phyloP scores from a whole-genome alignment of 805 yeast genomes.

The Zygoascus flipseniorum region DNA sequence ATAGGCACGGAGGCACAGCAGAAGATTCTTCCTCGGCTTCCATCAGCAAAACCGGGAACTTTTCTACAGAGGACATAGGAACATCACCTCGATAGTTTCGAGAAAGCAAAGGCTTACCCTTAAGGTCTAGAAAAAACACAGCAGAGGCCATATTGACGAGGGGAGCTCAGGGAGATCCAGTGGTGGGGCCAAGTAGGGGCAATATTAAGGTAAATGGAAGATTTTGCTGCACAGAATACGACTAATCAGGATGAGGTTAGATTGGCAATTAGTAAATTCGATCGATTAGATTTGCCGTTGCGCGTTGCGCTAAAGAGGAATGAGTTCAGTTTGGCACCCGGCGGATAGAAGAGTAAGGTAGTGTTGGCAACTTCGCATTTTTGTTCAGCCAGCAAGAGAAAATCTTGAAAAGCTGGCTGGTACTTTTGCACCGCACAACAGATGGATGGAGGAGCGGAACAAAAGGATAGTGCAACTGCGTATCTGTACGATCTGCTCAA shows the following conservation, averaged over 20 bases:
- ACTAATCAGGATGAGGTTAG: too few relatives aligned
- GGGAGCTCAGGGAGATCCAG: not conserved
- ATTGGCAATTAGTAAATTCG: too few relatives aligned
- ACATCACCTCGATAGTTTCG: constrained; percentile 69
- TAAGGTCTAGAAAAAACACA: constrained; percentile 57
- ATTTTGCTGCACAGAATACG: too few relatives aligned
- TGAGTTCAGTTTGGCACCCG: not conserved
- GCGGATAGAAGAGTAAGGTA: not conserved
- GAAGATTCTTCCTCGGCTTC: constrained; percentile 33
- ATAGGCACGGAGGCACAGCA: constrained; percentile 39
- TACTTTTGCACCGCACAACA: too few relatives aligned
- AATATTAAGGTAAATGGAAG: too few relatives aligned
- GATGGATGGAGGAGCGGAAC: too few relatives aligned
- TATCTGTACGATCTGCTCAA: constrained; percentile 3
- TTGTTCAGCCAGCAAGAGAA: not conserved
- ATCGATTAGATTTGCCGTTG: not conserved
- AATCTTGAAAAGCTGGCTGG: not conserved
- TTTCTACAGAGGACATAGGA: constrained; percentile 47
- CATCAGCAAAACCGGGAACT: constrained; percentile 47
- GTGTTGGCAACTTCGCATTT: not conserved
- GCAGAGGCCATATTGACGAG: constrained; percentile 49
- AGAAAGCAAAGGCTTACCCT: constrained; percentile 58
- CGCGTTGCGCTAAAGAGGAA: not conserved
- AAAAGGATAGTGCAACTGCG: not conserved
- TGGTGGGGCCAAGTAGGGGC: too few relatives aligned